These are phyloP conservation scores for Luvunga scandens DNA, from an alignment of 345 rosid species.

Conservation along the genomic window DNA sequence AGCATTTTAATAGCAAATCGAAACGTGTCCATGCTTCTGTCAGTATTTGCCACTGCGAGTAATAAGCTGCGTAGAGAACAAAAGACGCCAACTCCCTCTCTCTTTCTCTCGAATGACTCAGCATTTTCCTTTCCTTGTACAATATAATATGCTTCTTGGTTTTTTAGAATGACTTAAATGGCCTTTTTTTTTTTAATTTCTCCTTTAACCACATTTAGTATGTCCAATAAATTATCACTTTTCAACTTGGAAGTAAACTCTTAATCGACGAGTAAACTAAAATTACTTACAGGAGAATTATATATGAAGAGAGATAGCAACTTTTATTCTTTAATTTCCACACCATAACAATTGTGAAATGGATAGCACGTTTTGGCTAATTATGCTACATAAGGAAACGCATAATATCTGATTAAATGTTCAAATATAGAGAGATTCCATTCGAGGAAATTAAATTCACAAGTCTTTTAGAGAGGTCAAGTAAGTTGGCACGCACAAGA, in stretches of 20 bases:
- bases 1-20: constrained; percentile 8
- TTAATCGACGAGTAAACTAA: not conserved
- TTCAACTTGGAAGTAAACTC: not conserved
- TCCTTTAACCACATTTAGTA: constrained; percentile 15
- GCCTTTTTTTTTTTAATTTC: constrained; percentile 19
- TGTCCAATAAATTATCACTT: constrained; percentile 9
- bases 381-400: not conserved
- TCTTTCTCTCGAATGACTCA: constrained; percentile 37
- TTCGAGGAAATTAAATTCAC: not conserved
- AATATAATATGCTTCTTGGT: constrained; percentile 22
- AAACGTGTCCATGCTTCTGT: constrained; percentile 43
- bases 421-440: not conserved
- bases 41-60: constrained; percentile 43
- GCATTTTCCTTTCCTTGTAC: constrained; percentile 18
- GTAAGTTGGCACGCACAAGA: not conserved
- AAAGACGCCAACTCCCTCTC: constrained; percentile 49
- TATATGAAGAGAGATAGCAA: not conserved
- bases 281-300: not conserved
- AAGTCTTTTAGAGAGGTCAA: not conserved
- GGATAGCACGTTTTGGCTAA: not conserved
- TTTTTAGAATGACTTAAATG: constrained; percentile 28
- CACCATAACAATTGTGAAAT: not conserved
- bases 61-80: constrained; percentile 59
- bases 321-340: not conserved
- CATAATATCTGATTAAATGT: not conserved